Conservation (phyloP, 2,329 filamentous ascomycete genomes). For the Botrytis tulipae region DNA sequence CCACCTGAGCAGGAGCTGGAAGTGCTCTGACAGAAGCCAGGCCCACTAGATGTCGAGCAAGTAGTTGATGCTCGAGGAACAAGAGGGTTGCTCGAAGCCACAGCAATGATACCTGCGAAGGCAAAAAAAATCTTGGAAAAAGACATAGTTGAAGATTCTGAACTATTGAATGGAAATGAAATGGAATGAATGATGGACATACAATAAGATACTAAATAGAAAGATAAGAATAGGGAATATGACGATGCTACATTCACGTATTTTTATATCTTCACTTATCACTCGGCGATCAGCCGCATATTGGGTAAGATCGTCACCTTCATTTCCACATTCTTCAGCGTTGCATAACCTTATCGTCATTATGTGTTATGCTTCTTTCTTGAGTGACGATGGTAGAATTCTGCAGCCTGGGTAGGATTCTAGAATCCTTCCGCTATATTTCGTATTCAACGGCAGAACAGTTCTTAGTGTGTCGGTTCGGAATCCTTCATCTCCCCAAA, state of each 20-base stretch:
- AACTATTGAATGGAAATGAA: no score
- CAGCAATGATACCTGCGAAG: conserved; percentile 1
- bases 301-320: not conserved
- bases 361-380: not conserved
- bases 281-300: not conserved
- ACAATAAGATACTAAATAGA: not conserved
- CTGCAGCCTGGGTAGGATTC: not conserved
- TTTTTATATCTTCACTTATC: conserved; percentile 6
- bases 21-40: conserved; percentile 25
- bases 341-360: not conserved
- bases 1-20: conserved; percentile 23
- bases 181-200: not conserved
- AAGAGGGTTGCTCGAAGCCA: conserved; percentile 3
- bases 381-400: not conserved
- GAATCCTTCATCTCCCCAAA: not conserved
- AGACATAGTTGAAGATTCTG: not conserved
- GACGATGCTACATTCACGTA: not conserved
- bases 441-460: not conserved
- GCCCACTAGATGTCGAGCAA: conserved; percentile 24
- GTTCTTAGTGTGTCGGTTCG: not conserved
- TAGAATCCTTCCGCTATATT: not conserved
- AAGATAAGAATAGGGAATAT: not conserved
- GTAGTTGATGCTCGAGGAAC: conserved; percentile 21
- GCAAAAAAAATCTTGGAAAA: not conserved
- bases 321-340: conserved; percentile 14